Evolutionary conservation across 139 green algal species (phyloP), one percentile per base, ranked within the genome.

Genomic region (Dunaliella sp.): DNA sequence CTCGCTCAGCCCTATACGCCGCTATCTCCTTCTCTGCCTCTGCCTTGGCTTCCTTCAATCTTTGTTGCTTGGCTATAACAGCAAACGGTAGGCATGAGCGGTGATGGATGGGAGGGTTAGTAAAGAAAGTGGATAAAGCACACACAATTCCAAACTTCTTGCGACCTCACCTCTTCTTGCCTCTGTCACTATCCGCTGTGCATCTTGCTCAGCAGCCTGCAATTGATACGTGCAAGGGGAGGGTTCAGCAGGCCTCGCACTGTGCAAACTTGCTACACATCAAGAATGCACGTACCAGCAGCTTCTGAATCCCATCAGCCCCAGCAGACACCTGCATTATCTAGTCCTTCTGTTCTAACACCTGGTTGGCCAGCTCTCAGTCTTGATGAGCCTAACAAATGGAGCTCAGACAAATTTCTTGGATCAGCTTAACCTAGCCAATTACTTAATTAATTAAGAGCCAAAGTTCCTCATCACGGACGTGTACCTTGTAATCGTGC

Each of bases 241-340:
- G 22, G 12, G 16, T 1, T 34, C 16, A 83, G 33, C 78, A 83
- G 21, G 21, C 2, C 25, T 32, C 28, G 38, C 3, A 2, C 3
- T 12, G 7, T 48, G 32, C 2, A 7, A 3, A 75, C 32, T 37
- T 7, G n/a, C 28, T 26, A 84, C 31, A 36, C 37, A 38, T 1
- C 38, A 77, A 26, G 30, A 28, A 75, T 3, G 34, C 34, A 26
- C 28, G 1, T 38, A 84, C 80, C 36, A 99, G 88, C n/a, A 99
- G 92, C 85, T 95, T 93, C 89, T 98, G 94, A 74, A 99, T 98
- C 75, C 95, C 95, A 86, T 98, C 96, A 28, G 95, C 91, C 0
- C 90, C 92, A 0, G 91, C 84, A 22, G 90, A 85, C 35, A 95
- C 92, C 83, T 96, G 93, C 93, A 96, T 96, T 48, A 26, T 90